Evolutionary conservation across 768 basidiomycete species (phyloP), one percentile per base, ranked within the genome.

Genomic region (Dioszegia crocea): DNA sequence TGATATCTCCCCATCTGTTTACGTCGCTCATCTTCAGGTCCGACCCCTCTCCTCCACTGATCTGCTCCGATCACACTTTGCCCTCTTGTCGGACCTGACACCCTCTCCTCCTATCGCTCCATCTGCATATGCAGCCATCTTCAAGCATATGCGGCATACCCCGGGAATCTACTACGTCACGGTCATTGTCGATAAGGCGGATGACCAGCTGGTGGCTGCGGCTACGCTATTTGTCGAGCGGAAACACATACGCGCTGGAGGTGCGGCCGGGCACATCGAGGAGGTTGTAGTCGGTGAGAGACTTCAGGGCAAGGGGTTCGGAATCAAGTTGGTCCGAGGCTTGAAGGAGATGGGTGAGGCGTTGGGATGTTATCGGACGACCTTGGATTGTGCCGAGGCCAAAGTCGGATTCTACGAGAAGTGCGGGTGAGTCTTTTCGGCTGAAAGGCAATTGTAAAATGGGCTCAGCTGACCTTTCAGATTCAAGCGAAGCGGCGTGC

Each of bases 361-460:
- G 80, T 80, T 64, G 86, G 92, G 44, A 83, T 88, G 77, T 54
- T 99, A 98, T 80, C 98, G 98, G 86, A 91, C 91, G 4, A 94
- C 97, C 65, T 78, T 99, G 73, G 91, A 97, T 77, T 99, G 94
- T 75, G 88, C 83, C 72, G 85, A 90, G 61, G 81, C 81, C 54
- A 98, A 97, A 68, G 86, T 91, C 64, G 88, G 94, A 12, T 98
- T 98, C 80, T 98, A 98, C 77, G 81, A 90, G 77, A 98, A 98
- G 78, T 98, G 94, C 74, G 94, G 94, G 21, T 96, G 80, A 62
- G 73, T 51, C 12, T 6, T 14, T 5, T 24, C 17, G 9, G 10
- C 16, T 11, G 6, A 41, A 10, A 3, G 6, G 39, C n/a, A n/a
- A n/a, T n/a, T n/a, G n/a, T n/a, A n/a, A n/a, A 31, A 23, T 24